phyloP scores from a whole-genome alignment of 257 asterid genomes.

The Salvia rosmarinus region DNA sequence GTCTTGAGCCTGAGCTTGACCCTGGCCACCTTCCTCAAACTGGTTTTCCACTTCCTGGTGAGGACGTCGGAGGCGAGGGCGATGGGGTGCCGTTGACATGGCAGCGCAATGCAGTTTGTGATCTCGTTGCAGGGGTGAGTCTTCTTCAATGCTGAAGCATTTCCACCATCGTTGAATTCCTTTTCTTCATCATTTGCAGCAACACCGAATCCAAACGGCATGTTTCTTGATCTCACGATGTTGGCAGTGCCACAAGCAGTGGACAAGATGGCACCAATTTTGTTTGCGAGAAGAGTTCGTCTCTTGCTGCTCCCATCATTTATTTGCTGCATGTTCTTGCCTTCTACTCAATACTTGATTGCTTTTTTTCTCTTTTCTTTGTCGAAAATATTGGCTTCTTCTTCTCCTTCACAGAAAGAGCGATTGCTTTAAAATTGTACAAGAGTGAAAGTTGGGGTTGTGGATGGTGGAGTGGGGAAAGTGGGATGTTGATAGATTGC shows the following conservation, averaged over 20 bases:
- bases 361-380: too few relatives aligned
- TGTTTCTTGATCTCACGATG: background rate
- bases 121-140: constrained; percentile 27
- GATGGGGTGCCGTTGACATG: background rate
- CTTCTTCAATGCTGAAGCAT: background rate
- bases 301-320: constrained; percentile 26
- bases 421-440: constrained; percentile 9
- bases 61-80: constrained; percentile 30
- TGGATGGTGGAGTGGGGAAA: constrained; percentile 29
- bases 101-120: background rate
- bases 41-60: constrained; percentile 37
- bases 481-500: constrained; percentile 39
- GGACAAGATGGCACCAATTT: constrained; percentile 37
- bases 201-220: background rate
- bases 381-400: too few relatives aligned
- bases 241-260: constrained; percentile 32
- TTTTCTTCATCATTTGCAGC: background rate
- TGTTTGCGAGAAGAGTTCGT: constrained; percentile 19
- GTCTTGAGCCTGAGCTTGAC: background rate
- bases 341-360: background rate
- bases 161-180: background rate
- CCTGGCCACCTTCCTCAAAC: constrained; percentile 5
- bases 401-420: background rate
- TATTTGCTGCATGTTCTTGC: constrained; percentile 15
- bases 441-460: constrained; percentile 31